Evolutionary conservation across 73 alveolate genomes (phyloP), one percentile per base, ranked within the genome.

Genomic region (Paramecium biaurelia): DNA sequence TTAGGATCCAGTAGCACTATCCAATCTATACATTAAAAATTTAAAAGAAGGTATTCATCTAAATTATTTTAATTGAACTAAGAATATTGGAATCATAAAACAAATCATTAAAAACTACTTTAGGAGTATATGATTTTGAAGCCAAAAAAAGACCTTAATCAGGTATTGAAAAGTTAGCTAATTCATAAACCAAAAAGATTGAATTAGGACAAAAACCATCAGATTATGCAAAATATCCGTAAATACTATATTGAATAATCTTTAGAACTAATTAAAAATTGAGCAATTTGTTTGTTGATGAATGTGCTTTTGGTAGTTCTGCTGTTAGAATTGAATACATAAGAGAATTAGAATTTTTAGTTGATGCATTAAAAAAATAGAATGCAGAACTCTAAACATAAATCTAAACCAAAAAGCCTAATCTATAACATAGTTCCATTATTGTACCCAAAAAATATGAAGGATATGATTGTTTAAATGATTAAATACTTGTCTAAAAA

Each of bases 171-270:
- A 79, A 43, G 24, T 12, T 26, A 7, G 53, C 70, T 21, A 76
- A 18, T 10, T 34, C 85, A 30, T 21, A 30, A 70, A 37, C 4
- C 41, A 76, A 43, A 12, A 21, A 70, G 8, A 35, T 70, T 4
- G 57, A 70, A 32, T 70, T 70, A 15, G 86, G 86, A 28, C 7
- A 70, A 15, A 70, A 70, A 37, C 32, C 89, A 37, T 76, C 89
- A 15, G 89, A 76, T 76, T 76, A 41, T 76, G 89, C 89, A 1
- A 76, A 76, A 76, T 76, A 76, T 76, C 89, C 89, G 86, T 70
- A 70, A 24, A 28, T 70, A 14, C 32, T 28, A 20, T 70, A 6
- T 28, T 2, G 1, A 18, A 32, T 70, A 70, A 70, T 12, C 24
- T 3, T 15, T 47, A 70, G 86, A 76, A 76, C 89, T 9, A 34